phyloP scores from a whole-genome alignment of 208 protist genomes.

The Acanthamoeba healyi region DNA sequence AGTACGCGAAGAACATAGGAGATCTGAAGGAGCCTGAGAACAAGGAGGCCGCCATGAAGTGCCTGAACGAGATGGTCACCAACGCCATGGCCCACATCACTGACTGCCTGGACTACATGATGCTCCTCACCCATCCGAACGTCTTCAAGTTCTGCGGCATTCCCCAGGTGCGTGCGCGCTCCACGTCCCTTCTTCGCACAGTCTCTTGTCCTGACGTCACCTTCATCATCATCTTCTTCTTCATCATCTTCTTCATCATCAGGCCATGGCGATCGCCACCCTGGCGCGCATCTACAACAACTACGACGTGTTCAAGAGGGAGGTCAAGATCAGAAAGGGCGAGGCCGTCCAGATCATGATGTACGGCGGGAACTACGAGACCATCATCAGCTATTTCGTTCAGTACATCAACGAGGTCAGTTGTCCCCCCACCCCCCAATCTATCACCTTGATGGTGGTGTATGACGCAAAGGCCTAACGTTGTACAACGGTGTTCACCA shows the following conservation, averaged over 20 bases:
- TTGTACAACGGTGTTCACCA: no score
- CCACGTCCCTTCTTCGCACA: not conserved
- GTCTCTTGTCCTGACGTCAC: not conserved
- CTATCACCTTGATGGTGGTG: no score
- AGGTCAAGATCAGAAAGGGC: slow-evolving; percentile 95
- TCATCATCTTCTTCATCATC: slow-evolving; percentile 6
- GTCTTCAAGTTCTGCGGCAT: slow-evolving; percentile 97
- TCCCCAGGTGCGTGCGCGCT: no score
- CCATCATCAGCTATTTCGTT: slow-evolving; percentile 65
- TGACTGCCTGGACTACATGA: slow-evolving; percentile 93
- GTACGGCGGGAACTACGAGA: slow-evolving; percentile 14
- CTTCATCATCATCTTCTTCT: not conserved
- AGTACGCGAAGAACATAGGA: slow-evolving; percentile 90
- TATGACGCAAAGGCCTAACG: no score
- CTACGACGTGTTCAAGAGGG: slow-evolving; percentile 92
- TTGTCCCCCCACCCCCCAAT: no score
- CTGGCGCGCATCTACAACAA: slow-evolving; percentile 96
- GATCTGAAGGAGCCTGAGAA: slow-evolving; percentile 89
- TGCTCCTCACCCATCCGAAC: slow-evolving; percentile 89
- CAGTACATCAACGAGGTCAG: slow-evolving; percentile 77
- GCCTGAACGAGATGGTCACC: slow-evolving; percentile 96
- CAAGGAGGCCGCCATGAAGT: slow-evolving; percentile 89
- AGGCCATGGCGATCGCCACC: slow-evolving; percentile 97
- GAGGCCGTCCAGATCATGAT: slow-evolving; percentile 85
- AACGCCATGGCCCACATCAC: slow-evolving; percentile 95